Evolutionary conservation across 208 protist genomes (phyloP).

Genomic region (Acanthamoeba healyi): DNA sequence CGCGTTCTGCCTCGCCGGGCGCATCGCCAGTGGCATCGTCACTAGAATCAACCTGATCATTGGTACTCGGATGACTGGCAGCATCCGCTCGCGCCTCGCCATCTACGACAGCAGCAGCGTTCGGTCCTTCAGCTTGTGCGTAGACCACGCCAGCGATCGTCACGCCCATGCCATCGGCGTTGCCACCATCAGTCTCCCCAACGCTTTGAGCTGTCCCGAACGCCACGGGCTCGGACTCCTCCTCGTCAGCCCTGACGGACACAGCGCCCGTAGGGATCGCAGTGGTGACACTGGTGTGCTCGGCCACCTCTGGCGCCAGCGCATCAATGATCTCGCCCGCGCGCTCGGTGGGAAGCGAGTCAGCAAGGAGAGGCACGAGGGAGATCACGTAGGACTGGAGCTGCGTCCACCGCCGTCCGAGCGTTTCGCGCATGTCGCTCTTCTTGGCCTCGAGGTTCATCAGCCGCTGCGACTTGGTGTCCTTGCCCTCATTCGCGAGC

Average conservation of each 20-base stretch:
- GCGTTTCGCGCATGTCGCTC: slow-evolving; percentile 28
- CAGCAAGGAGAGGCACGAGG: background rate
- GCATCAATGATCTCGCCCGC: background rate
- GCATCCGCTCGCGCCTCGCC: background rate
- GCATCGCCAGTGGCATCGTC: background rate
- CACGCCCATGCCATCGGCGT: background rate
- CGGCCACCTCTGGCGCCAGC: background rate
- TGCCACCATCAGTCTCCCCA: background rate
- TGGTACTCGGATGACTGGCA: background rate
- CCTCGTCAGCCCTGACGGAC: background rate
- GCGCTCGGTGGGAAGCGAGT: background rate
- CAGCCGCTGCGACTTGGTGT: slow-evolving; percentile 6
- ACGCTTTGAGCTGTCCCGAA: background rate
- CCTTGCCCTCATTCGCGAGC: background rate
- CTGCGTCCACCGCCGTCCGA: background rate
- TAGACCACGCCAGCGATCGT: background rate
- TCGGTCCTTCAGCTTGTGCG: background rate
- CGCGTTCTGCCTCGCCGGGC: background rate
- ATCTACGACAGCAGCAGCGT: background rate
- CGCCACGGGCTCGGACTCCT: background rate
- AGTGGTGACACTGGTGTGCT: background rate
- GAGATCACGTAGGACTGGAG: background rate
- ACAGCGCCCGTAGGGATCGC: no score
- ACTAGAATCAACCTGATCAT: background rate
- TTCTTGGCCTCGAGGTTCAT: background rate